Conservation (phyloP, 2,329 filamentous ascomycete species). For the Pseudocercospora crystallina region DNA sequence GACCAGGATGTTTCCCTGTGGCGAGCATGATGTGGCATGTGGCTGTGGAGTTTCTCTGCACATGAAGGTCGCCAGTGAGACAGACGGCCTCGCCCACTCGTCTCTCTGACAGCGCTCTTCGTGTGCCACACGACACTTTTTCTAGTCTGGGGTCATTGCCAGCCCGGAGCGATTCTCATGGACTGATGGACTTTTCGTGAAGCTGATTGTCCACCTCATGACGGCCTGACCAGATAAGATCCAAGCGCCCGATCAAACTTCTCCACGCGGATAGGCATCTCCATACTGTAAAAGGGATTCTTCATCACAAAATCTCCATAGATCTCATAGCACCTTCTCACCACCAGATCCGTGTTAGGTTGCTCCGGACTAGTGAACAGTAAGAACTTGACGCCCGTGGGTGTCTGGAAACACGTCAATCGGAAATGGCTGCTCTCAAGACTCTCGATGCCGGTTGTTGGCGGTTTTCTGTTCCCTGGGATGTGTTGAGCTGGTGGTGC, state of each 20-base stretch:
- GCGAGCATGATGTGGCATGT: too few relatives aligned
- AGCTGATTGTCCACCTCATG: slow-evolving; percentile 8
- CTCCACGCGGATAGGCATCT: slow-evolving; percentile 96
- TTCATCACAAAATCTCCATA: slow-evolving; percentile 99
- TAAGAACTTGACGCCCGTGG: slow-evolving; percentile 93
- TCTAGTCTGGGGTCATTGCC: too few relatives aligned
- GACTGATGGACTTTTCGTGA: not conserved
- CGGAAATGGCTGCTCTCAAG: slow-evolving; percentile 93
- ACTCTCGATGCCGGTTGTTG: slow-evolving; percentile 78
- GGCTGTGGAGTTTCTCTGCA: too few relatives aligned
- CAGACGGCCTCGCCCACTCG: too few relatives aligned
- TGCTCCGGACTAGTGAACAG: slow-evolving; percentile 91
- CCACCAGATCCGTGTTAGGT: slow-evolving; percentile 79
- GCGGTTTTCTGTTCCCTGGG: slow-evolving; percentile 48
- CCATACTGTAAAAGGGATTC: slow-evolving; percentile 96
- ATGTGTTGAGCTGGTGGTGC: slow-evolving; percentile 37
- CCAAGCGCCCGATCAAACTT: slow-evolving; percentile 74
- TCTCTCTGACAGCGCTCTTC: too few relatives aligned
- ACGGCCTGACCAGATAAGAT: slow-evolving; percentile 36
- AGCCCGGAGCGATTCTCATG: too few relatives aligned
- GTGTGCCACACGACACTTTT: too few relatives aligned
- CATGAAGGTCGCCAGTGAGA: too few relatives aligned
- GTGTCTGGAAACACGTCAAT: slow-evolving; percentile 90
- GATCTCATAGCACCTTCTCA: slow-evolving; percentile 85
- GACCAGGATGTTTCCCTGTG: too few relatives aligned